Conservation (phyloP, 129 eudicot genomes). For the Oenanthe sinensis region DNA sequence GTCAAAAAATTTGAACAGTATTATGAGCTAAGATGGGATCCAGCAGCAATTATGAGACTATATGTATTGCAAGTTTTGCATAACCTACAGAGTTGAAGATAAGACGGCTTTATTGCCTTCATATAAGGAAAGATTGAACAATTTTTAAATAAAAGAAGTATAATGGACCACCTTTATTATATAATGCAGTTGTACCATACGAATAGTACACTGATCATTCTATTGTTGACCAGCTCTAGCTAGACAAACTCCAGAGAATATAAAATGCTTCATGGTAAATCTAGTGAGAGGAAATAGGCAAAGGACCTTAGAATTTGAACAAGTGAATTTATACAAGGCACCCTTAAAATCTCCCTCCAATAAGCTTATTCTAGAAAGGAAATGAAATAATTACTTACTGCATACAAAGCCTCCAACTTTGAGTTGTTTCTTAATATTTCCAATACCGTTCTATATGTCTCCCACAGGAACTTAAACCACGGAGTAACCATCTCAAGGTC, state of each 20-base stretch:
- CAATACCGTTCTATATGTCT: constrained; percentile 79
- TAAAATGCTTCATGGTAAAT: neutral
- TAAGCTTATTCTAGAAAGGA: neutral
- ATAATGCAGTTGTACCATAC: neutral
- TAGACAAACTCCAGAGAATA: neutral
- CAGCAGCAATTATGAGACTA: neutral
- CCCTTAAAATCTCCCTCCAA: neutral
- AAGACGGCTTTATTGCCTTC: neutral
- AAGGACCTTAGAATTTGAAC: neutral
- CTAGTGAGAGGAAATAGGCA: neutral
- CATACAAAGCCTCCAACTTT: constrained; percentile 66
- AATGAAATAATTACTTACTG: constrained; percentile 27
- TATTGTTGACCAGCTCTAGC: neutral
- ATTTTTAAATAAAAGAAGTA: neutral
- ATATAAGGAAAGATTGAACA: neutral
- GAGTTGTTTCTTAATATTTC: constrained; percentile 88
- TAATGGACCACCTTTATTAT: neutral
- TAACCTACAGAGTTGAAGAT: neutral
- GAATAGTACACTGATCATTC: neutral
- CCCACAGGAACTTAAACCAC: constrained; percentile 92
- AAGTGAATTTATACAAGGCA: neutral
- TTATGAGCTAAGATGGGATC: neutral
- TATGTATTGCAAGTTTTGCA: neutral
- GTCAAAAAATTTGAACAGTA: neutral
- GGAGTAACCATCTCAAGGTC: constrained; percentile 96